Evolutionary conservation across 495 filamentous ascomycete genomes (phyloP), one percentile per base, ranked within the genome.

Genomic region (Glutinoglossum americanum): DNA sequence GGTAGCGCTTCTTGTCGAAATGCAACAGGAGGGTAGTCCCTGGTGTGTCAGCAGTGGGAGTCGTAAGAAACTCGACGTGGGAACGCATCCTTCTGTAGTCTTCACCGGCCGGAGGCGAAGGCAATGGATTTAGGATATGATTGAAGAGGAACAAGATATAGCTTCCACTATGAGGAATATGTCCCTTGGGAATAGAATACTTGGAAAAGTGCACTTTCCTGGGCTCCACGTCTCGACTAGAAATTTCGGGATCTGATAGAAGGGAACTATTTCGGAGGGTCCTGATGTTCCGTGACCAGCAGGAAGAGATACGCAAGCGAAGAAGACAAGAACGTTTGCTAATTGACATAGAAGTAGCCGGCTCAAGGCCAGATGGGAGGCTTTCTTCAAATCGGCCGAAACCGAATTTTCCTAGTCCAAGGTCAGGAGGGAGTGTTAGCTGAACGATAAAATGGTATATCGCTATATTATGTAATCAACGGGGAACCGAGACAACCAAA

Each of bases 41-140:
- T 17, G 82, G 82, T 0, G 92, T 93, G 65, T 98, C 92, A 57
- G 82, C 82, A 63, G 92, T 89, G n/a, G 93, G 89, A 27, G 84
- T 83, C 54, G 78, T 83, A 60, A 90, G 63, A 60, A 96, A 67
- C 66, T 90, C 79, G 47, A 85, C 75, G 63, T 68, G 74, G 66
- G 71, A 81, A 66, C 79, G 76, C 89, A 94, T 94, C 47, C 26
- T 64, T 15, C 33, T 58, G 49, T 1, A 30, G 3, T 1, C 25
- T 1, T 27, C 10, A 19, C 13, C 55, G 1, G 21, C 19, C 15
- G 49, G 44, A 30, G 25, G 3, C n/a, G 28, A 27, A 11, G 23
- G 49, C 26, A 11, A 17, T 2, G 19, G 2, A 27, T 32, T 30
- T 28, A 10, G n/a, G 21, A 23, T 21, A 45, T 0, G 19, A 10